phyloP scores from a whole-genome alignment of 805 yeast species.

The Candida peoriensis region DNA sequence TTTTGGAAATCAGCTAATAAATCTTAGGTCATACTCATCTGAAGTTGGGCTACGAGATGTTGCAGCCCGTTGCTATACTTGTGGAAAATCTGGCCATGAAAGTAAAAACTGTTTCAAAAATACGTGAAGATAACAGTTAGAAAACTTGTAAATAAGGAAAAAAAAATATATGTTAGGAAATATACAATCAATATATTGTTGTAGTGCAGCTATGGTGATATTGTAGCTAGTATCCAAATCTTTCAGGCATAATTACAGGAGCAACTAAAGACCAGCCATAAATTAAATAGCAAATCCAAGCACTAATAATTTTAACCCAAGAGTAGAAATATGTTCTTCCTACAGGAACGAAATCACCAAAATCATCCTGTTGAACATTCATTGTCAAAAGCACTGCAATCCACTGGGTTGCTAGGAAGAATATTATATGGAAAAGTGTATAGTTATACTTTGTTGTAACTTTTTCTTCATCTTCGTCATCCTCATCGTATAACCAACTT shows the following conservation, averaged over 20 bases:
- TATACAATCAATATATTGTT: not conserved
- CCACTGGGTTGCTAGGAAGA: constrained; percentile 94
- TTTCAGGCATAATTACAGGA: constrained; percentile 85
- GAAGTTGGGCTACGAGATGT: not conserved
- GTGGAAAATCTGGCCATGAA: constrained; percentile 16
- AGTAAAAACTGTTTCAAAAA: constrained; percentile 9
- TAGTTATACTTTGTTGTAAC: constrained; percentile 74
- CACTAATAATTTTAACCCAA: constrained; percentile 88
- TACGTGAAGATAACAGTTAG: too few relatives aligned
- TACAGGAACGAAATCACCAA: constrained; percentile 91
- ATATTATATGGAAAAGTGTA: constrained; percentile 82
- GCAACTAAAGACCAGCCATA: constrained; percentile 92
- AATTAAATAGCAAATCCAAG: constrained; percentile 85
- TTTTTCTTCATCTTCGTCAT: constrained; percentile 53
- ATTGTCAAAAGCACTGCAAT: constrained; percentile 90
- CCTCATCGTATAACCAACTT: constrained; percentile 46
- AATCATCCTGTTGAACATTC: constrained; percentile 78
- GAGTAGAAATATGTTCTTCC: constrained; percentile 95
- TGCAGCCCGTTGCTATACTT: constrained; percentile 8
- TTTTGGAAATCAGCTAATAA: constrained; percentile 7
- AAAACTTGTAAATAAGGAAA: too few relatives aligned
- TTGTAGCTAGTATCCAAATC: constrained; percentile 54
- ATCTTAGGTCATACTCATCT: constrained; percentile 7
- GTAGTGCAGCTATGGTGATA: too few relatives aligned
- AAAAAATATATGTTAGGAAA: too few relatives aligned